Evolutionary conservation across 2,329 filamentous ascomycete species (phyloP).

Genomic region (Xylariaceae sp.): DNA sequence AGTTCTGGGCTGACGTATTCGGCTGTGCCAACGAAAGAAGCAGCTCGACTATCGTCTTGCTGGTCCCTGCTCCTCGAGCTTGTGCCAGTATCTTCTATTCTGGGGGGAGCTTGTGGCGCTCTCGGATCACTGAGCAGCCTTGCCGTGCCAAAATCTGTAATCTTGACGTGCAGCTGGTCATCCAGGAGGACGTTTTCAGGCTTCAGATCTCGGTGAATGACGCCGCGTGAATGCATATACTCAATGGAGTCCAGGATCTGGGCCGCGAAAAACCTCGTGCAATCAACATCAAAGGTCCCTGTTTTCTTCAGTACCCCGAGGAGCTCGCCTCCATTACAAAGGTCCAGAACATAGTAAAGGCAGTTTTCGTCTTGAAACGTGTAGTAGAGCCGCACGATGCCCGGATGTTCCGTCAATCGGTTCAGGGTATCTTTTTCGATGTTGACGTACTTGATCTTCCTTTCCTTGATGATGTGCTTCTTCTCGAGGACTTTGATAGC

Average conservation of each 20-base stretch:
- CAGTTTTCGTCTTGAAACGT: constrained; percentile 97
- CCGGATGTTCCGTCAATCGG: constrained; percentile 90
- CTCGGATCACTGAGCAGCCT: constrained; percentile 71
- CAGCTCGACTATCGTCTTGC: constrained; percentile 67
- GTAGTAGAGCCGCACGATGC: constrained; percentile 94
- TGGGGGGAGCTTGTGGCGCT: constrained; percentile 38
- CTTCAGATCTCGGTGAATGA: constrained; percentile 95
- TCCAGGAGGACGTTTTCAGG: constrained; percentile 96
- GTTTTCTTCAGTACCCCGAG: constrained; percentile 91
- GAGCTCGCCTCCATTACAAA: constrained; percentile 88
- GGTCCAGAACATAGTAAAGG: constrained; percentile 92
- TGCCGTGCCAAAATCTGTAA: constrained; percentile 98
- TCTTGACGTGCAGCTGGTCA: constrained; percentile 95
- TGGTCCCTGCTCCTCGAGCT: constrained; percentile 32
- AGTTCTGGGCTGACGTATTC: constrained; percentile 98
- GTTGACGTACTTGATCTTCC: constrained; percentile 99
- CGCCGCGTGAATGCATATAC: constrained; percentile 95
- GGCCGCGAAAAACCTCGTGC: constrained; percentile 87
- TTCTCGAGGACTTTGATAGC: constrained; percentile 98
- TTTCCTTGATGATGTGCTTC: constrained; percentile 98
- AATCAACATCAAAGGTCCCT: constrained; percentile 91
- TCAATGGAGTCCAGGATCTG: constrained; percentile 95
- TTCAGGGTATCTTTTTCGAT: constrained; percentile 99
- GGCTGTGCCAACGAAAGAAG: constrained; percentile 94
- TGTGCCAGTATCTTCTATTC: constrained; percentile 33